A percentile compares a stretch with the other conserved stretches of the same genome.
Conservation (phyloP, 768 basidiomycete species). For the Leucosporidium scottii region DNA sequence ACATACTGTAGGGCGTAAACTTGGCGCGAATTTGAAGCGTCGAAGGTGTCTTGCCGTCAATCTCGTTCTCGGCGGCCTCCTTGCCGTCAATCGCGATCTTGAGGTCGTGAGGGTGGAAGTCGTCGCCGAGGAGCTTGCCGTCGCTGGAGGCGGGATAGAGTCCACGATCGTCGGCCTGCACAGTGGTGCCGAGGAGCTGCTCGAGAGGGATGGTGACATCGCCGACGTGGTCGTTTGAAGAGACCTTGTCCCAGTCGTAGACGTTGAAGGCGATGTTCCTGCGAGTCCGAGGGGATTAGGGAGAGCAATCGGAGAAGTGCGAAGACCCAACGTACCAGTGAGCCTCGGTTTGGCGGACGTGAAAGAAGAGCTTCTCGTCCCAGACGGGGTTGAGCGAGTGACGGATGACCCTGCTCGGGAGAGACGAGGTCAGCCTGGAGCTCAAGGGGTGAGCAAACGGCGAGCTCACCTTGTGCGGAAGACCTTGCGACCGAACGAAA, state of each 20-base stretch:
- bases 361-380: conserved; percentile 94
- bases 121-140: conserved; percentile 47
- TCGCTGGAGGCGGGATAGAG: conserved; percentile 53
- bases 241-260: conserved; percentile 94
- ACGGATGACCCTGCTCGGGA: conserved; percentile 55
- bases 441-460: conserved; percentile 39
- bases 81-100: conserved; percentile 34
- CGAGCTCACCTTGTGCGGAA: conserved; percentile 60
- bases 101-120: conserved; percentile 68
- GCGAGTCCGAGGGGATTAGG: neutral
- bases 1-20: conserved; percentile 71
- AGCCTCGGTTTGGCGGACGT: conserved; percentile 80
- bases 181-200: conserved; percentile 60
- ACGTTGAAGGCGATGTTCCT: conserved; percentile 57
- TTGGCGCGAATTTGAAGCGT: conserved; percentile 71
- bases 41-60: conserved; percentile 54
- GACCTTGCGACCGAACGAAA: conserved; percentile 94
- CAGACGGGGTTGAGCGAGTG: conserved; percentile 79
- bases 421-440: neutral
- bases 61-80: conserved; percentile 46
- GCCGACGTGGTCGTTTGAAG: conserved; percentile 80
- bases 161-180: conserved; percentile 54
- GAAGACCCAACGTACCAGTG: conserved; percentile 53
- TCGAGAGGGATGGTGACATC: conserved; percentile 64
- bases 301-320: neutral